Conservation (phyloP, 2,329 filamentous ascomycete species). For the Chlorencoelia australis region DNA sequence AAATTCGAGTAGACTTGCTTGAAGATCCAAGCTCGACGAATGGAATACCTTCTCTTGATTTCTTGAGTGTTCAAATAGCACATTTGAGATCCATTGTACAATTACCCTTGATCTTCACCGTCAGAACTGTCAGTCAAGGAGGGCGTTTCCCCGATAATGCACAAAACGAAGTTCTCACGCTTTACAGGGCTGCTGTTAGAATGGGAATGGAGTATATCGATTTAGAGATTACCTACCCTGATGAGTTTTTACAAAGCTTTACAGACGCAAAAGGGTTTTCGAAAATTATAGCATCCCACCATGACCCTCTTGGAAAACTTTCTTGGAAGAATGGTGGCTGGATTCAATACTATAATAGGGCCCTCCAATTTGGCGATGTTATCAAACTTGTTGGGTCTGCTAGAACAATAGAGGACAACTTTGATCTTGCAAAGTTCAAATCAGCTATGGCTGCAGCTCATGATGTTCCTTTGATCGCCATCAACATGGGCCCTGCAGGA, state of each 20-base stretch:
- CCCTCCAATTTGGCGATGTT: slow-evolving; percentile 80
- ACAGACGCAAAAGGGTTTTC: slow-evolving; percentile 57
- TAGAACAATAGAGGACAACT: slow-evolving; percentile 71
- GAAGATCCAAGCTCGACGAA: slow-evolving; percentile 49
- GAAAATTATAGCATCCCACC: slow-evolving; percentile 88
- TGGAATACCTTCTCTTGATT: slow-evolving; percentile 57
- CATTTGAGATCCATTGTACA: slow-evolving; percentile 62
- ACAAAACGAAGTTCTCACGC: slow-evolving; percentile 55
- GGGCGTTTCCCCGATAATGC: slow-evolving; percentile 77
- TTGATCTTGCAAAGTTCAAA: slow-evolving; percentile 73
- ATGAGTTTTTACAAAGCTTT: slow-evolving; percentile 61
- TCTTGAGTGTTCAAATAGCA: slow-evolving; percentile 71
- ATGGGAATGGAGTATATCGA: slow-evolving; percentile 90
- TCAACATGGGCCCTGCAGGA: slow-evolving; percentile 87
- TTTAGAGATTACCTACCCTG: slow-evolving; percentile 78
- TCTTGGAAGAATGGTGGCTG: slow-evolving; percentile 92
- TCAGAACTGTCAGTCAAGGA: slow-evolving; percentile 77
- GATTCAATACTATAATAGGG: slow-evolving; percentile 82
- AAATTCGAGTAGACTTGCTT: slow-evolving; percentile 85
- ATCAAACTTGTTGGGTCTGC: slow-evolving; percentile 91
- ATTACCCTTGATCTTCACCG: slow-evolving; percentile 83
- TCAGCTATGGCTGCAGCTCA: slow-evolving; percentile 61
- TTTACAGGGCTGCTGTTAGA: slow-evolving; percentile 71
- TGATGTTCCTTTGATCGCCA: slow-evolving; percentile 76
- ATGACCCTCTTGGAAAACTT: slow-evolving; percentile 69